A percentile compares a stretch with the other conserved stretches of the same genome.
Evolutionary conservation across 1,284 basidiomycete species (phyloP).

Genomic region (Rugosomyces carneus): DNA sequence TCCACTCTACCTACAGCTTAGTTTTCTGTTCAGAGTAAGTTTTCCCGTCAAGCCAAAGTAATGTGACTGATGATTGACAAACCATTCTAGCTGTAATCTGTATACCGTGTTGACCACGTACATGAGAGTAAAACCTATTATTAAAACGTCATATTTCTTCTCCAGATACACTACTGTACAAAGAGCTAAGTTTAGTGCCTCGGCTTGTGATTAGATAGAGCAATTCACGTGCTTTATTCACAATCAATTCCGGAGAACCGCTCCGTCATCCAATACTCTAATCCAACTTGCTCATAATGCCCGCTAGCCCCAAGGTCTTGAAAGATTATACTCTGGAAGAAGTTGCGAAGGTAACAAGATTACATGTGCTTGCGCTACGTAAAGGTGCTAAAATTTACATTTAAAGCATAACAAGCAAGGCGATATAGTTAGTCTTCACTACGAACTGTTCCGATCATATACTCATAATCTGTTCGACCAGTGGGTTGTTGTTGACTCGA

Average conservation of each 20-base stretch:
- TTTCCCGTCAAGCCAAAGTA: not conserved
- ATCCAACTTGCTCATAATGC: constrained; percentile 21
- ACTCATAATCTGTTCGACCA: not conserved
- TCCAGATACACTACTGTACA: too few species aligned
- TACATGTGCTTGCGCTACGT: not conserved
- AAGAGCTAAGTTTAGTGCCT: too few species aligned
- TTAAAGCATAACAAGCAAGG: constrained; percentile 71
- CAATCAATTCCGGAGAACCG: too few species aligned
- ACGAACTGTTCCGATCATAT: not conserved
- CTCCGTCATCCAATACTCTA: not conserved
- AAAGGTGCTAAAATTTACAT: constrained; percentile 2
- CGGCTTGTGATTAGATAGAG: too few species aligned
- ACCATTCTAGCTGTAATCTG: not conserved
- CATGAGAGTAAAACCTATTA: too few species aligned
- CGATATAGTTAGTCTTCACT: constrained; percentile 45
- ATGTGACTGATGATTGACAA: not conserved
- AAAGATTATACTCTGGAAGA: constrained; percentile 45
- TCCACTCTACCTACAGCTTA: constrained; percentile 11
- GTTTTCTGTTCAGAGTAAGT: constrained; percentile 15
- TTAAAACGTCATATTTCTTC: too few species aligned
- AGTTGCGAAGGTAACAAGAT: constrained; percentile 40
- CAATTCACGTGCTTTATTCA: too few species aligned
- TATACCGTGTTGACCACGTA: not conserved
- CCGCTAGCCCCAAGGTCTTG: constrained; percentile 20
- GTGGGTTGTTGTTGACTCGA: constrained; percentile 77